Base-by-base conservation (phyloP, 148 eudicot genomes). In the Rhododendron griersonianum region DNA sequence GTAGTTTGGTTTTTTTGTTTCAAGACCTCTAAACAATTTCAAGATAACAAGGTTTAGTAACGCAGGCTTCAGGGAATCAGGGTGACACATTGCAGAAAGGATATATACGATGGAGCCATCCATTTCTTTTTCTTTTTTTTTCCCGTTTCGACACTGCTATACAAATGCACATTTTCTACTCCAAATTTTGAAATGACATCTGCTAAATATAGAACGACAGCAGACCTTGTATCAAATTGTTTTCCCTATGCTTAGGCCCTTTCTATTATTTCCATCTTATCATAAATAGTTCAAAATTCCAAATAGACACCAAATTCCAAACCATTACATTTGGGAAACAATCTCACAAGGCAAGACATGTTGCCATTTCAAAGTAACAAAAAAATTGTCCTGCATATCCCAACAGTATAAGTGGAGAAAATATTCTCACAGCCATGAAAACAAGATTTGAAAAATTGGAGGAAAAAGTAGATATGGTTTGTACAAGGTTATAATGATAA, bases 371-470 rank as follows among this genome's bases (percentile, higher is more conserved):
- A 83, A 83, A 50, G 41, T 51, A 48, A 7, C 85, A 84, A 14
- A 15, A 83, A 57, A 9, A 50, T 28, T 23, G 30, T 84, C 61
- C 79, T 19, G 47, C 79, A 84, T 50, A 59, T 50, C 65, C 63
- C 67, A 50, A 47, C 67, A 50, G 21, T 78, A 84, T 35, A 50
- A 19, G 30, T 50, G 37, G 51, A n/a, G 30, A 65, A 82, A 37
- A n/a, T 63, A 83, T 61, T 82, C 39, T 44, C 77, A 25, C 65
- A 82, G 19, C 23, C 85, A 65, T 59, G 51, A 65, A 28, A 83
- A 44, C 39, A 21, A 83, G 30, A 39, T 16, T 50, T 16, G 16
- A 28, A 81, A 25, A 30, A 3, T 53, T 15, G 4, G 18, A 35
- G 69, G 45, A 57, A 55, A 23, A 35, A 57, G 28, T 23, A 7